Base-by-base conservation (phyloP, 805 yeast genomes). In the Lipomyces spencermartinsiae region DNA sequence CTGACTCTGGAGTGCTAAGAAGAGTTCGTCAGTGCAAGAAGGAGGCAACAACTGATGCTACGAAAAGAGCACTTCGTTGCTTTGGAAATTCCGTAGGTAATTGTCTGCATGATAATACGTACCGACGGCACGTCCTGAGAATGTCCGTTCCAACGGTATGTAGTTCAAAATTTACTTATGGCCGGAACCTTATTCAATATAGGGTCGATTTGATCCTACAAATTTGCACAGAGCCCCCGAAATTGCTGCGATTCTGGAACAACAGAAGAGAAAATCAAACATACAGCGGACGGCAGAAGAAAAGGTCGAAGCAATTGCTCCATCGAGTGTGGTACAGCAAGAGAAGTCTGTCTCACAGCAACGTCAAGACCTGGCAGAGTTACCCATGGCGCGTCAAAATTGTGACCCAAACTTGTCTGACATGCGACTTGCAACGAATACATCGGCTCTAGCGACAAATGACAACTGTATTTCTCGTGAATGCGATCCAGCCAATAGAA, bases 1-100 rank as follows among this genome's bases (percentile, higher is more conserved):
- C 19, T 58, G n/a, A n/a, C 25, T 1, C 54, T 14, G 14, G 43
- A 37, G 16, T 5, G 43, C 43, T 37, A 37, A 35, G 51, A 22
- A 19, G n/a, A 9, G 22, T 9, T 37, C 19, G 12, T 9, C 39
- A 70, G 67, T 90, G 96, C 65, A 88, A 87, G 76, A 91, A 92
- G 74, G 95, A 90, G 74, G 95, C 97, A 0, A 85, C 89, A n/a
- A 90, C 93, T 0, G 93, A 91, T 77, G 97, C 91, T 0, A 78
- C 90, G 66, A 93, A 92, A 78, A 82, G 95, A 61, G 89, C 94
- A 14, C 80, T 93, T 63, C 81, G 96, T 69, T 88, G 89, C 71
- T 91, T 92, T 75, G 97, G 97, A 51, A 86, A 89, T 72, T 88
- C 91, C 0, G 78, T 90, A 66, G 94, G 94, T 0, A 78, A 78